phyloP scores from a whole-genome alignment of 257 asterid genomes.

The Catharanthus roseus region DNA sequence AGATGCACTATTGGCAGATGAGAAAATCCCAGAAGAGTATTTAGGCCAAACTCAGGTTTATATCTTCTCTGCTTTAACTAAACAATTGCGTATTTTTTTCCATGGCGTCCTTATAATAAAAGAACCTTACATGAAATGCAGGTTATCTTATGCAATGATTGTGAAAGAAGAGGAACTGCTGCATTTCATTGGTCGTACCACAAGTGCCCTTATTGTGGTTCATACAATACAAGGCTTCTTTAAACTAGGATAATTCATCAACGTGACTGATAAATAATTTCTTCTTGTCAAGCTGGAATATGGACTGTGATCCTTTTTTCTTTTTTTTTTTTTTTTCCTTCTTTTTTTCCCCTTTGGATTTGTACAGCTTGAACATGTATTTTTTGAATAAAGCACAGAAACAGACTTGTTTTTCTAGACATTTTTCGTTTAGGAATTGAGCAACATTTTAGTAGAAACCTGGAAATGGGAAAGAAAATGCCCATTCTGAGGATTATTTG shows the following conservation, averaged over 20 bases:
- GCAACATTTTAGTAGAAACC: no score
- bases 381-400: no score
- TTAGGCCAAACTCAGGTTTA: constrained; percentile 61
- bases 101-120: neutral
- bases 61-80: constrained; percentile 11
- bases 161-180: constrained; percentile 67
- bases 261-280: constrained; percentile 5
- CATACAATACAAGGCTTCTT: constrained; percentile 75
- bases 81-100: constrained; percentile 10
- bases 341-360: no score
- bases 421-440: no score
- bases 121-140: constrained; percentile 26
- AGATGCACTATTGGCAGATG: constrained; percentile 74
- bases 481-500: no score
- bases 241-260: constrained; percentile 23
- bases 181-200: constrained; percentile 77
- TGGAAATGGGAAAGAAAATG: no score
- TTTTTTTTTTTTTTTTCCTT: no score
- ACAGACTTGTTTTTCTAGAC: no score
- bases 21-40: constrained; percentile 78
- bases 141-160: constrained; percentile 86
- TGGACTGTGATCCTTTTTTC: neutral
- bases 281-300: neutral
- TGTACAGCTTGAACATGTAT: no score
- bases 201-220: constrained; percentile 76